phyloP scores from a whole-genome alignment of 176 grass and related monocot genomes.

The Eremochloa ophiuroides region DNA sequence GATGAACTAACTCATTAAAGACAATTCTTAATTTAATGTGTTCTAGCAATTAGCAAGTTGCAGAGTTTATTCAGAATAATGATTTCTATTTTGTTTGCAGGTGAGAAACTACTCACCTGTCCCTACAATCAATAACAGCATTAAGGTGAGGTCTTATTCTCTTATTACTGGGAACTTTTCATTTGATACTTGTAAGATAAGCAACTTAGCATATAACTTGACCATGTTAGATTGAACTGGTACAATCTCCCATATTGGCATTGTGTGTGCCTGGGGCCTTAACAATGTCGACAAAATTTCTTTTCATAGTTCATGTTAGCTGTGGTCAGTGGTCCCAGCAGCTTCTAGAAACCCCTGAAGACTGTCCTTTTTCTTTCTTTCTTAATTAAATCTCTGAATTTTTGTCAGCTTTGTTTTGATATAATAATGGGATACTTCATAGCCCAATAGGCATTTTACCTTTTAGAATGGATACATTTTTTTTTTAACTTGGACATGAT shows the following conservation, averaged over 20 bases:
- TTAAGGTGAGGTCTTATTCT: conserved; percentile 59
- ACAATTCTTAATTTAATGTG: not conserved
- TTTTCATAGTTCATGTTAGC: not conserved
- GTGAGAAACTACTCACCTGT: conserved; percentile 72
- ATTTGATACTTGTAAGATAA: not conserved
- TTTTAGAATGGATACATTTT: no score
- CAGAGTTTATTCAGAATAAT: not conserved
- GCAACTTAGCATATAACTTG: not conserved
- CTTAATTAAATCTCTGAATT: no score
- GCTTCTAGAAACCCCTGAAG: not conserved
- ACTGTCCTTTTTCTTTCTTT: no score
- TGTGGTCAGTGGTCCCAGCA: not conserved
- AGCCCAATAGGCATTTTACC: no score
- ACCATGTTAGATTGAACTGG: not conserved
- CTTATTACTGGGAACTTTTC: not conserved
- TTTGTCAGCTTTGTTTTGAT: no score
- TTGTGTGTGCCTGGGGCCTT: not conserved
- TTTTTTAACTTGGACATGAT: not conserved
- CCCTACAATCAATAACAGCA: conserved; percentile 93
- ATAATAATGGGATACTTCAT: no score
- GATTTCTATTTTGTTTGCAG: conserved; percentile 29
- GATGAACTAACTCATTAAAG: not conserved
- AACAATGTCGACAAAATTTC: not conserved
- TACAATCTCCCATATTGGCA: not conserved
- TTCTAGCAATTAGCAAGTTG: not conserved